Evolutionary conservation across 2,329 filamentous ascomycete species (phyloP), one percentile per base, ranked within the genome.

Genomic region (Exophiala bonariae): DNA sequence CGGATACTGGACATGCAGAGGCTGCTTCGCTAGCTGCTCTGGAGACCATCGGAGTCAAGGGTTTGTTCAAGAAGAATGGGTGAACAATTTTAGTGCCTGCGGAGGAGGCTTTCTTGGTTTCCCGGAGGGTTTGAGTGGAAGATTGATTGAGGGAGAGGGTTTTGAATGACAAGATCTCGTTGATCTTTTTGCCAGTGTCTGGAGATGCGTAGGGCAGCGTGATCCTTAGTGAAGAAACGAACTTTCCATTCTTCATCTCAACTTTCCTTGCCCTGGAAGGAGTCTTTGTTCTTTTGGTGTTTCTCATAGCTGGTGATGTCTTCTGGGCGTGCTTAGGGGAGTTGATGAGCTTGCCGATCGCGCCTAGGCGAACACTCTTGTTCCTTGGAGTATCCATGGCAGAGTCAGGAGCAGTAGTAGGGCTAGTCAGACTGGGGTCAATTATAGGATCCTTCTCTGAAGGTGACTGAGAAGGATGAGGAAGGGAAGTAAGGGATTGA

Each of bases 41-140:
- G 16, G 44, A 16, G 18, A 37, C 30, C 31, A 47, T 38, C 22
- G 46, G 47, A 4, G 35, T 17, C 7, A 66, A 63, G 5, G 72
- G 17, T 56, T 83, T 86, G 4, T 78, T 80, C 13, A 76, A 61
- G 60, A 90, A 90, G 61, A 90, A 87, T 0, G 86, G 86, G 66
- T 90, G 83, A 0, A 80, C 78, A 1, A 71, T 57, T 58, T 79
- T 82, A n/a, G 20, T 32, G 11, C 18, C 32, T 7, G 5, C 64
- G 56, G 34, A 66, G 58, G 11, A 59, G 58, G 41, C 59, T 43
- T 52, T 65, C 61, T 52, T 66, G 68, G 28, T 49, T 32, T 18
- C 22, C 33, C 43, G 37, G 13, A 40, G 34, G 44, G 62, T 57
- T 41, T 58, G 51, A 36, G 43, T 13, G 8, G 13, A 14, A 9